Evolutionary conservation across 257 asterid genomes (phyloP), one percentile per base, ranked within the genome.

Genomic region (Scutellaria galericulata): DNA sequence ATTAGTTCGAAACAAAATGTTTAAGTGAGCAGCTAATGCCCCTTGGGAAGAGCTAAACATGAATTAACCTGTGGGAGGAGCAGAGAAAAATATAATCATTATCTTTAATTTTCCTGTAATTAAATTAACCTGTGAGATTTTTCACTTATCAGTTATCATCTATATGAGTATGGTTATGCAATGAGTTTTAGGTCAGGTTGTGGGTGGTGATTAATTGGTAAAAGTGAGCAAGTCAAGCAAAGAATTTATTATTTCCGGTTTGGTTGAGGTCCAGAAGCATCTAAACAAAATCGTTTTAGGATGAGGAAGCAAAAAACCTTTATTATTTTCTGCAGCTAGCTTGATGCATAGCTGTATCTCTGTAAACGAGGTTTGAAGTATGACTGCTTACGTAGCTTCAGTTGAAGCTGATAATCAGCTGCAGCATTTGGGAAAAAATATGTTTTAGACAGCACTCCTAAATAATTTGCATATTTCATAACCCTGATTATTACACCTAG

Each of bases 191-290:
- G 12, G 71, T 42, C 52, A 41, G 52, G n/a, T 20, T 46, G 20
- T n/a, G 59, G 9, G 42, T 39, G 31, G 46, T 58, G 41, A 44
- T 55, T 46, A 46, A 15, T 27, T 46, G 39, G 65, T 59, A 55
- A 45, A 44, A 11, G 40, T 57, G 54, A 66, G 55, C 46, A 58
- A 70, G 40, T 55, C 57, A 65, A 39, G 9, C 50, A 9, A 77
- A 1, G 39, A 24, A 31, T 60, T 7, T 54, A 13, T 24, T 54
- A 52, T 42, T 44, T 60, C 65, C 6, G 14, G 27, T 51, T 60
- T 50, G 40, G 14, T 67, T 15, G 6, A 15, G 37, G 41, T 8
- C 50, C 39, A 15, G 53, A 14, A 7, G 37, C 65, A 31, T 15
- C 55, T 45, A 46, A 46, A 54, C 15, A 9, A 50, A 35, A 57